A percentile compares a stretch with the other conserved stretches of the same genome.
phyloP scores from a whole-genome alignment of 139 green algal genomes.

The Limnomonas spitsbergensis region DNA sequence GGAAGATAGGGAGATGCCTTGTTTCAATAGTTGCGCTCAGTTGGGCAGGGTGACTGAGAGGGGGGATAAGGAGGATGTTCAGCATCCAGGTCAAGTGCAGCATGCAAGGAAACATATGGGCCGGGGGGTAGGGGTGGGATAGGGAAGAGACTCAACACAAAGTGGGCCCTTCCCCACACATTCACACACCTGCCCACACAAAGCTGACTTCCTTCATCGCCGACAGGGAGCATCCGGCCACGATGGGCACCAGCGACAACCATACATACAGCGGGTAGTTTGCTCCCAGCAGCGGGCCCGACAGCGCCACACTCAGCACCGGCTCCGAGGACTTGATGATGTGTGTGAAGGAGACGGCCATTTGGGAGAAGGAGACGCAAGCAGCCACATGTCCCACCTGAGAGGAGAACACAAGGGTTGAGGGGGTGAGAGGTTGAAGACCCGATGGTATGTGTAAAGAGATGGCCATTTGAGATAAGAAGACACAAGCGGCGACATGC shows the following conservation, averaged over 20 bases:
- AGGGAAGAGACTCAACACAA: too few species aligned
- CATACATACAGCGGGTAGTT: conserved; percentile 65
- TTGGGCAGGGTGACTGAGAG: too few species aligned
- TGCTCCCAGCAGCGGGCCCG: conserved; percentile 62
- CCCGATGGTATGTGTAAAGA: background rate
- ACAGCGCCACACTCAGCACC: conserved; percentile 76
- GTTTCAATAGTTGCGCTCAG: too few species aligned
- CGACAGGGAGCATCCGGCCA: conserved; percentile 76
- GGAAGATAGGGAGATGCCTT: too few species aligned
- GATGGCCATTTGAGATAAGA: conserved; percentile 61
- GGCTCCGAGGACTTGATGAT: conserved; percentile 62
- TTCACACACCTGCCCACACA: conserved; percentile 17
- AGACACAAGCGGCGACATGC: conserved; percentile 74
- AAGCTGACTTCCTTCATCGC: conserved; percentile 71
- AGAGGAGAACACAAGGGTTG: background rate
- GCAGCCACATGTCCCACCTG: conserved; percentile 66
- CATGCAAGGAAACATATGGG: too few species aligned
- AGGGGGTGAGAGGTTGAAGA: background rate
- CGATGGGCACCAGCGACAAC: conserved; percentile 80
- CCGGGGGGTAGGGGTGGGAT: too few species aligned
- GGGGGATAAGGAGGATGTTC: too few species aligned
- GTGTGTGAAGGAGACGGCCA: conserved; percentile 88
- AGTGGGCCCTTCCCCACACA: too few species aligned
- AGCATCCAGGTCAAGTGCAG: too few species aligned
- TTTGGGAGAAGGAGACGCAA: conserved; percentile 74